These are phyloP conservation scores for Sinapis alba DNA, from an alignment of 441 rosid species.

Conservation along the genomic window DNA sequence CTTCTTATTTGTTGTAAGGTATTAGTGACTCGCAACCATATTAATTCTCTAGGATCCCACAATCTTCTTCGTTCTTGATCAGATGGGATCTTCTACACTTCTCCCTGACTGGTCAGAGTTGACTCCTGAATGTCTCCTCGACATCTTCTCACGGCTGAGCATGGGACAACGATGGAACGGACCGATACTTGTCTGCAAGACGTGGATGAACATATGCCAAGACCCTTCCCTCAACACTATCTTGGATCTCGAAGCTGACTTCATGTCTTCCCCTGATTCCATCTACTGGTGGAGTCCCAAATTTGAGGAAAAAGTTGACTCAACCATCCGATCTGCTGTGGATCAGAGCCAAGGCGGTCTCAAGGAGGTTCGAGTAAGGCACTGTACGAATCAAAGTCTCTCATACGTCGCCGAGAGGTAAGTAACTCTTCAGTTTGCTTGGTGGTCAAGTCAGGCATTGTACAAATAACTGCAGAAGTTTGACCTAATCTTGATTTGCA, in stretches of 20 bases:
- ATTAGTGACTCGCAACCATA: not conserved
- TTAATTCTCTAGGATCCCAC: not conserved
- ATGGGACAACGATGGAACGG: conserved; percentile 63
- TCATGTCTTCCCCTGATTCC: conserved; percentile 45
- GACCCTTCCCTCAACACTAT: conserved; percentile 56
- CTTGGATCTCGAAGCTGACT: conserved; percentile 58
- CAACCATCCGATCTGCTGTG: conserved; percentile 50
- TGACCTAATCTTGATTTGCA: conserved; percentile 20
- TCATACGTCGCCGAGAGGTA: conserved; percentile 62
- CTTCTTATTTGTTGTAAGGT: not conserved
- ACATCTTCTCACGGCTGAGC: conserved; percentile 63
- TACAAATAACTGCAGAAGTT: not conserved
- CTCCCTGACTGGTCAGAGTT: conserved; percentile 44
- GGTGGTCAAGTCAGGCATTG: too few relatives aligned
- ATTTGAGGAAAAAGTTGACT: conserved; percentile 64
- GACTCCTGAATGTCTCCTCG: conserved; percentile 61
- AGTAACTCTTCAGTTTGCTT: not conserved
- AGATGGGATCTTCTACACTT: conserved; percentile 30
- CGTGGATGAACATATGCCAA: conserved; percentile 58
- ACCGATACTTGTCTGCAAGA: conserved; percentile 64
- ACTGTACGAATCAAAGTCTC: conserved; percentile 71
- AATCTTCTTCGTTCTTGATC: not conserved
- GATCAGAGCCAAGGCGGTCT: conserved; percentile 30
- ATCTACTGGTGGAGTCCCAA: conserved; percentile 60
- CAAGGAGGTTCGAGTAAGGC: conserved; percentile 52